Evolutionary conservation across 2,329 filamentous ascomycete genomes (phyloP).

Genomic region (Xylaria sp.): DNA sequence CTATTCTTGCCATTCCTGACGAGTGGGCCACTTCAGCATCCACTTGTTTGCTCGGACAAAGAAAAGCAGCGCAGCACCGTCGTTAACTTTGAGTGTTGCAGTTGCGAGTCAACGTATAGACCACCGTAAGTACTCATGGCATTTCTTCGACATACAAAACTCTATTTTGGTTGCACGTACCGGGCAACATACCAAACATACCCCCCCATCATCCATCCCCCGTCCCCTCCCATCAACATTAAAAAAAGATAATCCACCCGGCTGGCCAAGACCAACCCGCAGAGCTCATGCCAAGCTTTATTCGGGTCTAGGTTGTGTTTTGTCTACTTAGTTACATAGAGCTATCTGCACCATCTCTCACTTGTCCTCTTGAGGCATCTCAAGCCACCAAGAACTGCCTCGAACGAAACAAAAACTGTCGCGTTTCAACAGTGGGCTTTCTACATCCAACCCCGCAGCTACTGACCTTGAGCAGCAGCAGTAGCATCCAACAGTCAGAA

Average conservation of each 20-base stretch:
- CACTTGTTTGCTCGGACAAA: constrained; percentile 19
- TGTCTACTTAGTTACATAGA: constrained; percentile 24
- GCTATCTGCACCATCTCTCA: constrained; percentile 12
- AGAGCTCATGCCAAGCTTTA: constrained; percentile 25
- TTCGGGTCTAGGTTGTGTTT: constrained; percentile 20
- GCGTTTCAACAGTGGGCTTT: constrained; percentile 10
- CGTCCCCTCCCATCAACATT: constrained; percentile 4
- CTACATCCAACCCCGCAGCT: constrained; percentile 24
- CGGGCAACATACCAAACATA: background rate
- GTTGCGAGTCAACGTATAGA: constrained; percentile 1
- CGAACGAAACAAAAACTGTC: constrained; percentile 12
- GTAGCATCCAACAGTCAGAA: constrained; percentile 20
- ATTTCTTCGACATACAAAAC: background rate
- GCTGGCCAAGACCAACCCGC: constrained; percentile 26
- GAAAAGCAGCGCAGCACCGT: constrained; percentile 2
- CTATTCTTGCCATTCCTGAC: constrained; percentile 17
- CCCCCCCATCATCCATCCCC: constrained; percentile 13
- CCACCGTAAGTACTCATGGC: constrained; percentile 16
- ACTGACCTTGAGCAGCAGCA: constrained; percentile 21
- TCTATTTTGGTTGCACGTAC: background rate
- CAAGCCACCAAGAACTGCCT: constrained; percentile 6
- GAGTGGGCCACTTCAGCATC: constrained; percentile 21
- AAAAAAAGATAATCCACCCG: constrained; percentile 24
- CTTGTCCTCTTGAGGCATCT: constrained; percentile 4
- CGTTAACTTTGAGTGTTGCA: constrained; percentile 1